phyloP scores from a whole-genome alignment of 805 yeast species.

The Brettanomyces nanus region DNA sequence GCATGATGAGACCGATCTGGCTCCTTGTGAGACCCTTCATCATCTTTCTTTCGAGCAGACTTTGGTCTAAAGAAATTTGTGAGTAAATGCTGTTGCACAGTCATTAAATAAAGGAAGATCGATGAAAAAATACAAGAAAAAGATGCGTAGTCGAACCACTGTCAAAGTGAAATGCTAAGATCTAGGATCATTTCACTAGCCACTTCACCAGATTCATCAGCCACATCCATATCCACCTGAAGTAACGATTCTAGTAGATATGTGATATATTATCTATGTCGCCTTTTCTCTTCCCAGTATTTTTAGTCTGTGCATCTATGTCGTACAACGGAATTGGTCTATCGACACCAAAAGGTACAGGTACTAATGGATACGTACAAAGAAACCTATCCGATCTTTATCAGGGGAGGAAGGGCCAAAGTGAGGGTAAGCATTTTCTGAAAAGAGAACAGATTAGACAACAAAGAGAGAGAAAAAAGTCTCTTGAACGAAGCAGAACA shows the following conservation, averaged over 20 bases:
- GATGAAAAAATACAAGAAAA: too few species aligned
- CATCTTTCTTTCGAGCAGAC: not conserved
- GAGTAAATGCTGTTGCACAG: not conserved
- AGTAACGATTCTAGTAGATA: too few species aligned
- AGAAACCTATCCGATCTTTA: conserved; percentile 28
- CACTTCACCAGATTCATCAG: too few species aligned
- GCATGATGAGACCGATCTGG: not conserved
- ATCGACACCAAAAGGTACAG: conserved; percentile 49
- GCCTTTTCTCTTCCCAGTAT: too few species aligned
- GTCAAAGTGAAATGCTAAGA: too few species aligned
- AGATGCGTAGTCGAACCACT: too few species aligned
- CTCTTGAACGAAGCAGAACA: conserved; percentile 4
- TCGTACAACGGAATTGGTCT: conserved; percentile 54
- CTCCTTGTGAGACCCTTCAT: not conserved
- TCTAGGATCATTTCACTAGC: too few species aligned
- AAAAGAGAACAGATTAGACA: conserved; percentile 25
- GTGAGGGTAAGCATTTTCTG: conserved; percentile 30
- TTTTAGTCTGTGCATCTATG: too few species aligned
- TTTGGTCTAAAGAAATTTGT: not conserved
- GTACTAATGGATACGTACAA: conserved; percentile 56
- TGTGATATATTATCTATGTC: too few species aligned
- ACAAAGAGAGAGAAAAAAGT: conserved; percentile 8
- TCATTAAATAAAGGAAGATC: too few species aligned
- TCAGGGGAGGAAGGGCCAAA: conserved; percentile 16
- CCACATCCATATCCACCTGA: too few species aligned